A percentile compares a stretch with the other conserved stretches of the same genome.
These are phyloP conservation scores for Penicillium freii DNA, from an alignment of 2,329 filamentous ascomycete genomes.

Conservation along the genomic window DNA sequence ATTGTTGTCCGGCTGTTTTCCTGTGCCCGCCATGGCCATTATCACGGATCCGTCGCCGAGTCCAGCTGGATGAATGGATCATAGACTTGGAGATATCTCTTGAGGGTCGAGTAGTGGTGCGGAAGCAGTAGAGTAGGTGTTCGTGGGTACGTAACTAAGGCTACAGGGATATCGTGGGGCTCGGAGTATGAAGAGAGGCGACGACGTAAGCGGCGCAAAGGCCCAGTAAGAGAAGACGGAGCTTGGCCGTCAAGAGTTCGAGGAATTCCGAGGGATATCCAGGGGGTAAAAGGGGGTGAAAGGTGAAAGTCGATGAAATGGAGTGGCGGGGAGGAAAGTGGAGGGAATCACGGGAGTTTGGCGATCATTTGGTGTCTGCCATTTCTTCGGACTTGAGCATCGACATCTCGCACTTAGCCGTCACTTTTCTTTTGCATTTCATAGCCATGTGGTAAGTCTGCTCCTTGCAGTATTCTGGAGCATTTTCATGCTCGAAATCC, in stretches of 20 bases:
- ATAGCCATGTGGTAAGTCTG: constrained; percentile 30
- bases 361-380: constrained; percentile 24
- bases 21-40: constrained; percentile 39
- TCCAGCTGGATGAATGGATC: constrained; percentile 23
- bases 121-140: constrained; percentile 4
- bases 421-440: neutral
- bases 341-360: constrained; percentile 28
- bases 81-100: constrained; percentile 28
- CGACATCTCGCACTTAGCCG: constrained; percentile 1
- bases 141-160: constrained; percentile 6
- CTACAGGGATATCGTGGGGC: constrained; percentile 13
- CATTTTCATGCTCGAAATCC: neutral
- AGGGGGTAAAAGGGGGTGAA: constrained; percentile 9
- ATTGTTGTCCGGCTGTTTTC: constrained; percentile 32
- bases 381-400: constrained; percentile 4
- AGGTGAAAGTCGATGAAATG: constrained; percentile 17
- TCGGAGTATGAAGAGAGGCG: neutral
- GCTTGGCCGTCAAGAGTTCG: constrained; percentile 1
- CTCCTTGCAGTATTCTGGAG: neutral
- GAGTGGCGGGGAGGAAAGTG: constrained; percentile 27
- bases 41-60: constrained; percentile 26
- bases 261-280: neutral
- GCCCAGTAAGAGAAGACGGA: constrained; percentile 6
- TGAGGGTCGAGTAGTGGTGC: neutral
- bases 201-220: constrained; percentile 13